These are phyloP conservation scores for Syncephalis fuscata DNA, from an alignment of 371 early-diverging fungal genomes.

Conservation along the genomic window DNA sequence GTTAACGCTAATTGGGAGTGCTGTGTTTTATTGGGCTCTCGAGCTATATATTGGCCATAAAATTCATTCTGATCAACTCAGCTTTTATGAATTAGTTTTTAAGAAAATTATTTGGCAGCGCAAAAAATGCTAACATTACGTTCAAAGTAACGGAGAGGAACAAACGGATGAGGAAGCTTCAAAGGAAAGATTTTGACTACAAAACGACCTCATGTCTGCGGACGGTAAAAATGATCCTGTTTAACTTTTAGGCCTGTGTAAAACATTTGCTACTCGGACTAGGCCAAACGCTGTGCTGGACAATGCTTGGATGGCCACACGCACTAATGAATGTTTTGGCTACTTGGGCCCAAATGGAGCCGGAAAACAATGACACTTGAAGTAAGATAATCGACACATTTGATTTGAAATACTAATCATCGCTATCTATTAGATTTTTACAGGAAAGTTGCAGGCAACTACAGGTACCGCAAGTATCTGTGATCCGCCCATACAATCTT, in stretches of 20 bases:
- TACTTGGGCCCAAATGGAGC: constrained; percentile 34
- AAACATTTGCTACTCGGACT: constrained; percentile 4
- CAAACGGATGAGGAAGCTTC: constrained; percentile 12
- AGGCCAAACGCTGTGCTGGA: too few species aligned
- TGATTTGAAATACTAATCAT: too few species aligned
- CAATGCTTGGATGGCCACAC: too few species aligned
- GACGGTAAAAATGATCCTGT: constrained; percentile 15
- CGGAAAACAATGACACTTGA: constrained; percentile 37
- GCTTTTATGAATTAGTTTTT: constrained; percentile 2
- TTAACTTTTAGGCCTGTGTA: constrained; percentile 13
- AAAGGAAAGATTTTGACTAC: constrained; percentile 11
- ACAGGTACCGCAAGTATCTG: constrained; percentile 31
- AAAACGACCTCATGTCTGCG: constrained; percentile 2
- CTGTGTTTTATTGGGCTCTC: constrained; percentile 6
- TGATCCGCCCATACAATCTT: constrained; percentile 18
- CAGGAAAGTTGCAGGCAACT: constrained; percentile 11
- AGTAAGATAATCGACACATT: constrained; percentile 20
- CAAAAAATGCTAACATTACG: background rate
- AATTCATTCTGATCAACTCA: constrained; percentile 11
- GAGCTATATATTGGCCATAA: constrained; percentile 11
- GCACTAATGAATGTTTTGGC: constrained; percentile 26
- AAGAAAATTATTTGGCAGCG: background rate
- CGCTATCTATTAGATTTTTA: too few species aligned
- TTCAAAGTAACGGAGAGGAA: constrained; percentile 3
- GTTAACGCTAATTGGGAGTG: constrained; percentile 11